Evolutionary conservation across 1,284 basidiomycete genomes (phyloP).

Genomic region (Phellinidium pouzarii): DNA sequence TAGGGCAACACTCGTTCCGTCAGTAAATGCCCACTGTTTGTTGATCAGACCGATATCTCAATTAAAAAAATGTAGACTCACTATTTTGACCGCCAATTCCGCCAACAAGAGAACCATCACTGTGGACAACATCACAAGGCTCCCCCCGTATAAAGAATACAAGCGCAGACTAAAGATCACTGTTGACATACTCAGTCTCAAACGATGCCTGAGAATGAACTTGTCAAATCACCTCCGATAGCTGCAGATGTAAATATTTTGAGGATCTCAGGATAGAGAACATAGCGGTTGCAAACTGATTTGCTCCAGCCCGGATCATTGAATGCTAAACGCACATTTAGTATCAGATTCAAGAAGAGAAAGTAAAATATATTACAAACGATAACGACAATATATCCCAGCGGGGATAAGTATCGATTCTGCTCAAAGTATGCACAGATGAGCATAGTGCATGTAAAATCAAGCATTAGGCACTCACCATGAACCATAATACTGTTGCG

Average conservation of each 20-base stretch:
- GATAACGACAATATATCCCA: slow-evolving; percentile 15
- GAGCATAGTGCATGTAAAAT: neutral
- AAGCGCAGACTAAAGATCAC: slow-evolving; percentile 16
- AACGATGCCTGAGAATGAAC: neutral
- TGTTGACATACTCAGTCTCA: neutral
- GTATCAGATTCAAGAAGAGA: neutral
- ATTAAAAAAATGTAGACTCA: neutral
- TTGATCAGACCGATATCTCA: neutral
- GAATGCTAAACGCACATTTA: neutral
- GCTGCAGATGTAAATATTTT: slow-evolving; percentile 14
- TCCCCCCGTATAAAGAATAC: slow-evolving; percentile 16
- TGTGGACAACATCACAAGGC: neutral
- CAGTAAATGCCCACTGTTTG: slow-evolving; percentile 15
- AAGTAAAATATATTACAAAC: slow-evolving; percentile 1
- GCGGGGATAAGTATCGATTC: slow-evolving; percentile 17
- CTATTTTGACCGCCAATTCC: slow-evolving; percentile 16
- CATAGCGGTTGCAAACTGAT: slow-evolving; percentile 16
- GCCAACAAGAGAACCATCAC: slow-evolving; percentile 10
- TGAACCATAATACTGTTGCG: slow-evolving; percentile 16
- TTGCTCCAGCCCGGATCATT: slow-evolving; percentile 15
- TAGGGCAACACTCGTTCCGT: slow-evolving; percentile 15
- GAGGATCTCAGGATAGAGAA: slow-evolving; percentile 15
- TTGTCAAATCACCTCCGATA: slow-evolving; percentile 13
- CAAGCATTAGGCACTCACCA: slow-evolving; percentile 4
- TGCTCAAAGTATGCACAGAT: neutral